These are phyloP conservation scores for Cinnamomum micranthum DNA, from an alignment of 164 flowering plant species.

Conservation along the genomic window DNA sequence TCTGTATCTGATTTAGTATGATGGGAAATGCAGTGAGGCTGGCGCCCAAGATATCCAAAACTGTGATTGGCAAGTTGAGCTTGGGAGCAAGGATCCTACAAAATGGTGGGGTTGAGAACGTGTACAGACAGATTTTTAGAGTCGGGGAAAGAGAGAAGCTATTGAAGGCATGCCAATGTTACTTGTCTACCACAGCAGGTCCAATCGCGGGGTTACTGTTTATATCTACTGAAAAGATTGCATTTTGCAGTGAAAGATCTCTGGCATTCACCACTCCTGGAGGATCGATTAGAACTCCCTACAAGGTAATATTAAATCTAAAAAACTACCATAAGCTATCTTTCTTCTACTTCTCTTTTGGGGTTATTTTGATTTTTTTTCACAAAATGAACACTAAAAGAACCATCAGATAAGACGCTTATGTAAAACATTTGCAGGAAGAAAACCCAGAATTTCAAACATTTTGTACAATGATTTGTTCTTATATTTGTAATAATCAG, in stretches of 20 bases:
- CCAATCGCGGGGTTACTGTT: conserved; percentile 58
- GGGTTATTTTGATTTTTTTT: too few relatives aligned
- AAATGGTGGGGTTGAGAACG: conserved; percentile 39
- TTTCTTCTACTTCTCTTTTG: too few relatives aligned
- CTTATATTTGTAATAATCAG: too few relatives aligned
- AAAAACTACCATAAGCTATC: too few relatives aligned
- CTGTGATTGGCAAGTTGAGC: conserved; percentile 45
- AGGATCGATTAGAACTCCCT: conserved; percentile 25
- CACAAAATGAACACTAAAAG: not conserved
- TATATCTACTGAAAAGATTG: conserved; percentile 38
- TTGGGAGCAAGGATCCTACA: conserved; percentile 42
- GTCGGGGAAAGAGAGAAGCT: conserved; percentile 41
- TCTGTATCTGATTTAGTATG: too few relatives aligned
- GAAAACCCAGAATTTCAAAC: too few relatives aligned
- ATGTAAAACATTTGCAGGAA: too few relatives aligned
- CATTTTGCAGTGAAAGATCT: conserved; percentile 48
- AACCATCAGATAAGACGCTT: not conserved
- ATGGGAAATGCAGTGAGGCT: conserved; percentile 31
- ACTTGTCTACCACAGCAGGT: conserved; percentile 50
- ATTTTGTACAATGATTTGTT: too few relatives aligned
- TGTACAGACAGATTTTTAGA: conserved; percentile 31
- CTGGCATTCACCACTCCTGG: conserved; percentile 34
- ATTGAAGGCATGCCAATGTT: conserved; percentile 45
- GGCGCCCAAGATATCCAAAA: conserved; percentile 42
- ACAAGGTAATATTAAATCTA: conserved; percentile 31